A percentile compares a stretch with the other conserved stretches of the same genome.
Conservation (phyloP, 345 rosid genomes). For the Eucalyptus cloeziana region DNA sequence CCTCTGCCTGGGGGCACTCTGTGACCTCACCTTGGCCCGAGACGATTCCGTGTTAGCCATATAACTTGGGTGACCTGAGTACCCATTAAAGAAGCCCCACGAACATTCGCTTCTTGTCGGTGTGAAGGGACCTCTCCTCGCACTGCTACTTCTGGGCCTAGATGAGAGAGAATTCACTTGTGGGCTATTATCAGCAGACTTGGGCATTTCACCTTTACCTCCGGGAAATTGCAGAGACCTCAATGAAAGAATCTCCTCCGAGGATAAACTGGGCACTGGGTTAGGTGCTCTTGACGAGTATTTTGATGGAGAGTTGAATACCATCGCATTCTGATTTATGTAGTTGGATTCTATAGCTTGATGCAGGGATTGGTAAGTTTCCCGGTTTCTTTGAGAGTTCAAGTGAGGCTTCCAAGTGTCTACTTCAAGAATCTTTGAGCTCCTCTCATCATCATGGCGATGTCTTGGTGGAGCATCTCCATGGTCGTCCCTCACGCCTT, state of each 20-base stretch:
- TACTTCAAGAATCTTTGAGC: constrained; percentile 83
- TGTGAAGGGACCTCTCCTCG: constrained; percentile 67
- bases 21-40: constrained; percentile 65
- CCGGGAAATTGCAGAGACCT: constrained; percentile 17
- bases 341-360: constrained; percentile 8
- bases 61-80: constrained; percentile 69
- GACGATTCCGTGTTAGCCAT: constrained; percentile 92
- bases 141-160: constrained; percentile 52
- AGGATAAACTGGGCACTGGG: constrained; percentile 20
- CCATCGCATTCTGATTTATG: constrained; percentile 19
- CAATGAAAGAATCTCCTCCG: constrained; percentile 26
- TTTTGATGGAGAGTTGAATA: constrained; percentile 36
- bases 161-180: constrained; percentile 45
- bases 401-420: constrained; percentile 91
- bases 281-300: constrained; percentile 13
- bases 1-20: constrained; percentile 94
- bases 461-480: constrained; percentile 6
- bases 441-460: constrained; percentile 36
- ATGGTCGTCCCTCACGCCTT: constrained; percentile 24
- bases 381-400: constrained; percentile 10
- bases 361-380: constrained; percentile 7
- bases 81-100: constrained; percentile 48
- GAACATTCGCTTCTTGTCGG: constrained; percentile 74
- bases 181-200: constrained; percentile 64
- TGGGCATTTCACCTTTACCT: constrained; percentile 15